A percentile compares a stretch with the other conserved stretches of the same genome.
Conservation (phyloP, 225 moss, liverwort and hornwort species). For the Anthoceros angustus region DNA sequence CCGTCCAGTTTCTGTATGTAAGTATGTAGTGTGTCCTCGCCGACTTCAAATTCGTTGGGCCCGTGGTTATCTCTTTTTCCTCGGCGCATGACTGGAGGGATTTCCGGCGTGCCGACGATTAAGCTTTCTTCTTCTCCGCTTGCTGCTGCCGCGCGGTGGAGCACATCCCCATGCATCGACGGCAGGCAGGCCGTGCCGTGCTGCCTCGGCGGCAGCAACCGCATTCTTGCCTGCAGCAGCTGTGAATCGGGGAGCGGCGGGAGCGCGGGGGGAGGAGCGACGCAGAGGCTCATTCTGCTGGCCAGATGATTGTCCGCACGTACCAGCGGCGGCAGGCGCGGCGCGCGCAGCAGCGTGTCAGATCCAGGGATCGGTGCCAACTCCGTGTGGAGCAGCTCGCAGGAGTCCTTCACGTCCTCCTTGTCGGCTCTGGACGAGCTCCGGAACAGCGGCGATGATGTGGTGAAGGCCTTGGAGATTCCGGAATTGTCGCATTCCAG, state of each 20-base stretch:
- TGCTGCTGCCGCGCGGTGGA: background rate
- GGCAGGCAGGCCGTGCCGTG: too few relatives aligned
- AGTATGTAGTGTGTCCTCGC: background rate
- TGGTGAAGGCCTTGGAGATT: background rate
- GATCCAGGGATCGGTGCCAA: conserved; percentile 63
- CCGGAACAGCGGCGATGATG: background rate
- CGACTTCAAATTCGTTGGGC: conserved; percentile 3
- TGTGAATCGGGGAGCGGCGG: background rate
- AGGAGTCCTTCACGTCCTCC: conserved; percentile 54
- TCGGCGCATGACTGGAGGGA: background rate
- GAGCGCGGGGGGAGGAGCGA: background rate
- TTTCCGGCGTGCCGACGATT: background rate
- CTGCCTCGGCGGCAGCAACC: too few relatives aligned
- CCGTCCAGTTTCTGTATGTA: too few relatives aligned
- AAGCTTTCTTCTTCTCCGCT: background rate
- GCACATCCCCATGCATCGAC: too few relatives aligned
- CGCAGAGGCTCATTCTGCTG: background rate
- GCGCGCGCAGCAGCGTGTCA: conserved; percentile 58
- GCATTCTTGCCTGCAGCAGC: background rate
- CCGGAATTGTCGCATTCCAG: conserved; percentile 2
- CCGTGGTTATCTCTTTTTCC: background rate
- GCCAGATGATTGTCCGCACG: conserved; percentile 78
- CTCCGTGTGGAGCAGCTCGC: conserved; percentile 65
- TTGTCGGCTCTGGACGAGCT: conserved; percentile 61
- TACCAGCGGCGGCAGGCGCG: conserved; percentile 92